Evolutionary conservation across 495 filamentous ascomycete genomes (phyloP).

Genomic region (Diplogelasinospora grovesii): DNA sequence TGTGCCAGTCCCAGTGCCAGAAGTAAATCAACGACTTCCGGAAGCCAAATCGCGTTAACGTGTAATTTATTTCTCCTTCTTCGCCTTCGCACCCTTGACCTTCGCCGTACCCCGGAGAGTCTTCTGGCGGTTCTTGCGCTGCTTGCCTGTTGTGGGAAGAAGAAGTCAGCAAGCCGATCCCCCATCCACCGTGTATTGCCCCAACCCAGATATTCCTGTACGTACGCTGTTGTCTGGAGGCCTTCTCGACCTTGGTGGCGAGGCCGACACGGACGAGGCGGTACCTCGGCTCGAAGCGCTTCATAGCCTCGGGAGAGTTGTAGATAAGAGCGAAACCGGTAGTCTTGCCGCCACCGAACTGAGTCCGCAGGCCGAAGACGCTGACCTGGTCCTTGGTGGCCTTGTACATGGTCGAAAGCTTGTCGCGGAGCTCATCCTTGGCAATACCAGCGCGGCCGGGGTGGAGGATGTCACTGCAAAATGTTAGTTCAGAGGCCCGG

Average conservation of each 20-base stretch:
- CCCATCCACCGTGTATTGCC: no score
- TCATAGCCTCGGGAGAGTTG: constrained; percentile 92
- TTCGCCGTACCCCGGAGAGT: constrained; percentile 95
- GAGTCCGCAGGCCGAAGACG: constrained; percentile 96
- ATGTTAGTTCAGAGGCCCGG: background rate
- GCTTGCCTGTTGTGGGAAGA: constrained; percentile 70
- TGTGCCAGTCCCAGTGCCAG: no score
- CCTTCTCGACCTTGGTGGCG: constrained; percentile 88
- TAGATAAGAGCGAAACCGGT: constrained; percentile 98
- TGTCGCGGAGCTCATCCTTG: constrained; percentile 95
- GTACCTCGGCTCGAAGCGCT: constrained; percentile 99
- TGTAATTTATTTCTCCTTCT: constrained; percentile 62
- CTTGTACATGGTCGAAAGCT: constrained; percentile 96
- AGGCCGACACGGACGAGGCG: constrained; percentile 86
- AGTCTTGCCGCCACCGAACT: constrained; percentile 99
- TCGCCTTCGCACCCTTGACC: constrained; percentile 75
- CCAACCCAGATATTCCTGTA: no score
- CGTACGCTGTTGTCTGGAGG: constrained; percentile 97
- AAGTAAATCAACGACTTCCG: no score
- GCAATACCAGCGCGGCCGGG: constrained; percentile 95
- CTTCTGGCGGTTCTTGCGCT: constrained; percentile 99
- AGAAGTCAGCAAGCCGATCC: constrained; percentile 37
- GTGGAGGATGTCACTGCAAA: constrained; percentile 92
- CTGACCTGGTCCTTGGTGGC: constrained; percentile 90
- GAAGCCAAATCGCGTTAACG: no score